These are phyloP conservation scores for Pterocarpus macrocarpus DNA, from an alignment of 306 rosid species.

Conservation along the genomic window DNA sequence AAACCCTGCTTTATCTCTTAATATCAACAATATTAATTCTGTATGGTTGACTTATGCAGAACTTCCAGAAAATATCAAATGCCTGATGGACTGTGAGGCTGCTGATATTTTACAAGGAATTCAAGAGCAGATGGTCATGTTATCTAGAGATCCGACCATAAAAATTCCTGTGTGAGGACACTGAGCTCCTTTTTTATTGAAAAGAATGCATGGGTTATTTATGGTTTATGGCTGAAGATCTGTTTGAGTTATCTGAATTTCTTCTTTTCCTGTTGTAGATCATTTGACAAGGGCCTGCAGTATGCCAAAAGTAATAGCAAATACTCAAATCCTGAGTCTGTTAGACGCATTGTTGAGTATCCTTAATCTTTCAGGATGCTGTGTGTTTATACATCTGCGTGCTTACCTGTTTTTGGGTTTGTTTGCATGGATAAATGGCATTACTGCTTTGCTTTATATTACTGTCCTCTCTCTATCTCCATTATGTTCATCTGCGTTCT, in stretches of 20 bases:
- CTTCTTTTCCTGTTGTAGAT: slow-evolving; percentile 55
- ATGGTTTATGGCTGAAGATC: neutral
- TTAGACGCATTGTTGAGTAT: slow-evolving; percentile 75
- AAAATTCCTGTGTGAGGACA: slow-evolving; percentile 73
- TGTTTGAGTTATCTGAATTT: slow-evolving; percentile 32
- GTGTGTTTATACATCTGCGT: neutral
- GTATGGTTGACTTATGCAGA: slow-evolving; percentile 58
- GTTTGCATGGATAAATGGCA: slow-evolving; percentile 19
- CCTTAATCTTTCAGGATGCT: slow-evolving; percentile 54
- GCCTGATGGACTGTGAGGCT: slow-evolving; percentile 92
- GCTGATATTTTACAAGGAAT: slow-evolving; percentile 70
- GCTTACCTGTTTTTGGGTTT: slow-evolving; percentile 1
- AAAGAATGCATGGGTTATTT: slow-evolving; percentile 31
- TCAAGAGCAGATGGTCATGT: slow-evolving; percentile 71
- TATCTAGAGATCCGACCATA: slow-evolving; percentile 80
- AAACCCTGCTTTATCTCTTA: neutral
- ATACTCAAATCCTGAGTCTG: slow-evolving; percentile 59
- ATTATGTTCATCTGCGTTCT: slow-evolving; percentile 41
- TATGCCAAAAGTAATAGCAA: slow-evolving; percentile 69
- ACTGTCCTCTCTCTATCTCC: slow-evolving; percentile 13
- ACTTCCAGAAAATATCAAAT: slow-evolving; percentile 73
- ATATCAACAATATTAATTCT: slow-evolving; percentile 25
- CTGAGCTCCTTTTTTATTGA: slow-evolving; percentile 24
- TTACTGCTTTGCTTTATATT: slow-evolving; percentile 17
- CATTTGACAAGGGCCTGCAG: slow-evolving; percentile 86